These are phyloP conservation scores for Dendrostoma leiphaemia DNA, from an alignment of 2,329 filamentous ascomycete species.

Conservation along the genomic window DNA sequence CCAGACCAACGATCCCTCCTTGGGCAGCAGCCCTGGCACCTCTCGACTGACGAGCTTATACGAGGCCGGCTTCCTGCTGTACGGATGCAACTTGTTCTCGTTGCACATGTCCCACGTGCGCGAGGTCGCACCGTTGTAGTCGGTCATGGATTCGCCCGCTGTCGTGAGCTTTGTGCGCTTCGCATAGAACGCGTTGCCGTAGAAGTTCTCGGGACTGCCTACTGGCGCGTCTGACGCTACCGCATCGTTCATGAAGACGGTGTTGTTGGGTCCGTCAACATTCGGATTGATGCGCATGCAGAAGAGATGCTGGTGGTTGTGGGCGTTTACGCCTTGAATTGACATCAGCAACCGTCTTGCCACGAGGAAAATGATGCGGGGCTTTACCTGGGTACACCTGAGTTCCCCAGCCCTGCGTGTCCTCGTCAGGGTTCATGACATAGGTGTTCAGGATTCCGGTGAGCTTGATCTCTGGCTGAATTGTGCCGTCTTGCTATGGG, in stretches of 20 bases:
- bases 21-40: conserved; percentile 74
- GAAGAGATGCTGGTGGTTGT: conserved; percentile 96
- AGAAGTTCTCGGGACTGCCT: conserved; percentile 77
- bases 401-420: conserved; percentile 84
- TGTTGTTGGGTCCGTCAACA: conserved; percentile 81
- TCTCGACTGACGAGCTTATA: conserved; percentile 92
- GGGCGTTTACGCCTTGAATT: conserved; percentile 76
- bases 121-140: conserved; percentile 77
- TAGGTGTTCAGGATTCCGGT: conserved; percentile 95
- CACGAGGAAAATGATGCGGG: no score
- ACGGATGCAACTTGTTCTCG: conserved; percentile 77
- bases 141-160: conserved; percentile 64
- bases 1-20: conserved; percentile 79
- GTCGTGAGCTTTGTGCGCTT: conserved; percentile 79
- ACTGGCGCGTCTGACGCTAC: conserved; percentile 68
- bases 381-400: conserved; percentile 77
- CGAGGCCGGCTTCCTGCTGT: conserved; percentile 78
- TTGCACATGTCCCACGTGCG: conserved; percentile 92
- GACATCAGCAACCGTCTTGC: no score
- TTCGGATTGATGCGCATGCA: conserved; percentile 85
- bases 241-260: conserved; percentile 80
- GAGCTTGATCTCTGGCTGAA: conserved; percentile 88
- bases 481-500: conserved; percentile 73
- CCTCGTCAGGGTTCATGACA: conserved; percentile 74
- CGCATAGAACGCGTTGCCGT: conserved; percentile 88